A percentile compares a stretch with the other conserved stretches of the same genome.
Conservation (phyloP, 345 rosid species). For the Abelmoschus esculentus region DNA sequence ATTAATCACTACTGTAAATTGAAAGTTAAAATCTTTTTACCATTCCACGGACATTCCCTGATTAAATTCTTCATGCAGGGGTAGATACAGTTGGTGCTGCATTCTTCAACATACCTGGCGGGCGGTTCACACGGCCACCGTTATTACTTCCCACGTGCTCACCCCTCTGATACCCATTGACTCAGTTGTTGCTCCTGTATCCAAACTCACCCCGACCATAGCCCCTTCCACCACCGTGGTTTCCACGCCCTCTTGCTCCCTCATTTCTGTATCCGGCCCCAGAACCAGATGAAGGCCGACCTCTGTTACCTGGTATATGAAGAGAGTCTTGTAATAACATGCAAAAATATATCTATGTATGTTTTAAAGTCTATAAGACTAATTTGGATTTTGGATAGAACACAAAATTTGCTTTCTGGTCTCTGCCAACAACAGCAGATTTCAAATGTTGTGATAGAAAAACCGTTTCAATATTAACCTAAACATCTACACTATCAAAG, state of each 20-base stretch:
- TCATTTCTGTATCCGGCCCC: slow-evolving; percentile 63
- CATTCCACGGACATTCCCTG: not conserved
- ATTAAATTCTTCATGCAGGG: slow-evolving; percentile 32
- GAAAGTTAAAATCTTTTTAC: not conserved
- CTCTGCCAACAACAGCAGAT: not conserved
- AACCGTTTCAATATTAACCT: too few species aligned
- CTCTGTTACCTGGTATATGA: slow-evolving; percentile 54
- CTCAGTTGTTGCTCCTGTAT: slow-evolving; percentile 47
- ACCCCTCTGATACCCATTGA: slow-evolving; percentile 48
- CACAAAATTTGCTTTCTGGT: not conserved
- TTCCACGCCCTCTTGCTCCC: slow-evolving; percentile 69
- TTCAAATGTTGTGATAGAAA: not conserved
- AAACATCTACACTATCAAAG: too few species aligned
- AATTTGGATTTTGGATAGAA: not conserved
- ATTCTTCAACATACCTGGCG: slow-evolving; percentile 29
- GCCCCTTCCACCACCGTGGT: slow-evolving; percentile 60
- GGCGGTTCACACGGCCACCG: slow-evolving; percentile 40
- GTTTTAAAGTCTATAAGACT: not conserved
- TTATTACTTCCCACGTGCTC: slow-evolving; percentile 25
- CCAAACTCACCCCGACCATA: slow-evolving; percentile 59
- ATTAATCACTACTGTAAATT: not conserved
- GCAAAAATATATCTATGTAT: not conserved
- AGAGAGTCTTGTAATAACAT: not conserved
- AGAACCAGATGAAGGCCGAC: slow-evolving; percentile 49
- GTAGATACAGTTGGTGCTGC: slow-evolving; percentile 44